Base-by-base conservation (phyloP, 306 rosid genomes). In the Potentilla sterilis region DNA sequence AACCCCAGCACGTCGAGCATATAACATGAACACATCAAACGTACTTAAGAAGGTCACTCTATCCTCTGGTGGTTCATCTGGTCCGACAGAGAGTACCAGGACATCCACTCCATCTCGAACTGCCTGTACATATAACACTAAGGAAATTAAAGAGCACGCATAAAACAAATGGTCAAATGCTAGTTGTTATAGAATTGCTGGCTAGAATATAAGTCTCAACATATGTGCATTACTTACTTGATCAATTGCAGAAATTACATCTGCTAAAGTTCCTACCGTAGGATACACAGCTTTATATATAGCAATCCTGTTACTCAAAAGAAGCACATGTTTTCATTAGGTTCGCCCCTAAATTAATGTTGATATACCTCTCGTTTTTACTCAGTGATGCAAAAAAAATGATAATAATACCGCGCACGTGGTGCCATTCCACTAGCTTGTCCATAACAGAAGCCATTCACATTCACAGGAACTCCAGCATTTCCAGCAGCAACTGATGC, bases 401-500 rank as follows among this genome's bases (percentile, higher is more conserved):
- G 28, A 28, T 28, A 28, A 12, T 24, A 18, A 28, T 54, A 93
- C 98, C 89, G 82, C 32, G 97, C 97, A 12, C 89, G 85, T 7
- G 98, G 96, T 40, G 97, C 98, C 85, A 92, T 90, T 49, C 98
- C 98, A 67, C 92, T 85, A 10, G 97, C 93, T 77, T 16, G 78
- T 5, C 98, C 98, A 43, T 87, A 92, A 64, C 15, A 84, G 79
- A 82, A 90, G 70, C 87, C 91, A 46, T 92, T 83, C 4, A 87
- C 93, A 58, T 87, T 83, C 57, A 95, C 96, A 0, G 95, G 88
- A 77, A 95, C 93, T 66, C 84, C 92, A 71, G 82, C 81, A 86
- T 95, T 95, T 73, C 97, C 98, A 80, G 97, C 97, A 9, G 93
- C 96, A 35, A 73, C 78, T 65, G 98, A 92, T 52, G 97, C 91